Evolutionary conservation across 1,284 basidiomycete species (phyloP).

Genomic region (Pyrrhoderma noxium): DNA sequence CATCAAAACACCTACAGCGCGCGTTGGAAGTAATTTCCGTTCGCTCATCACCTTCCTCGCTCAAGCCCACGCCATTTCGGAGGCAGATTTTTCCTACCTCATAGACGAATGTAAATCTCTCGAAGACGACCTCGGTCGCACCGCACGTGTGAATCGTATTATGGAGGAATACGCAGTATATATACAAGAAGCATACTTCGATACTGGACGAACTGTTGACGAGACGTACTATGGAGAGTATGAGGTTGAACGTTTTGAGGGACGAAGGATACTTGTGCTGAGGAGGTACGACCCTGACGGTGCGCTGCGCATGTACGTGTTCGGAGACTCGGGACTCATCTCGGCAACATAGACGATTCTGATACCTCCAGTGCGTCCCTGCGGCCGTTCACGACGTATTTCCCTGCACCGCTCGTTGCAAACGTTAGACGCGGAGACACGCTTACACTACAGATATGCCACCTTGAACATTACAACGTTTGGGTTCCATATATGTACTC

Average conservation of each 20-base stretch:
- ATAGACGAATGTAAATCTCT: conserved; percentile 13
- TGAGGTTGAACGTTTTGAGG: conserved; percentile 15
- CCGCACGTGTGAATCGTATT: conserved; percentile 18
- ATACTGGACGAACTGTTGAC: conserved; percentile 16
- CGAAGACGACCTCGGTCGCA: conserved; percentile 14
- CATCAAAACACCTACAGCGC: conserved; percentile 12
- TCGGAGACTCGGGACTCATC: neutral
- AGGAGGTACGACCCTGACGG: conserved; percentile 18
- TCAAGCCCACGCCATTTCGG: conserved; percentile 1
- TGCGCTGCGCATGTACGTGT: neutral
- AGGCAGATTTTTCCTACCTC: conserved; percentile 12
- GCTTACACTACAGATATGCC: conserved; percentile 18
- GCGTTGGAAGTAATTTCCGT: conserved; percentile 16
- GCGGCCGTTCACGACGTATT: conserved; percentile 15
- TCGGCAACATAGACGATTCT: conserved; percentile 7
- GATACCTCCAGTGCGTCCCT: conserved; percentile 15
- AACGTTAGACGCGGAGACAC: conserved; percentile 16
- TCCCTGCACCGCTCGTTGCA: conserved; percentile 14
- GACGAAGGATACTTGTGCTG: conserved; percentile 12
- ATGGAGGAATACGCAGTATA: conserved; percentile 18
- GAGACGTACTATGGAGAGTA: conserved; percentile 18
- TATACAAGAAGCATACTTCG: conserved; percentile 19
- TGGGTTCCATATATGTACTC: conserved; percentile 19
- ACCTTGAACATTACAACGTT: conserved; percentile 15
- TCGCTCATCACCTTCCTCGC: conserved; percentile 15